A percentile compares a stretch with the other conserved stretches of the same genome.
phyloP scores from a whole-genome alignment of 192 early-diverging fungal genomes.

The Irineochytrium annulatum region DNA sequence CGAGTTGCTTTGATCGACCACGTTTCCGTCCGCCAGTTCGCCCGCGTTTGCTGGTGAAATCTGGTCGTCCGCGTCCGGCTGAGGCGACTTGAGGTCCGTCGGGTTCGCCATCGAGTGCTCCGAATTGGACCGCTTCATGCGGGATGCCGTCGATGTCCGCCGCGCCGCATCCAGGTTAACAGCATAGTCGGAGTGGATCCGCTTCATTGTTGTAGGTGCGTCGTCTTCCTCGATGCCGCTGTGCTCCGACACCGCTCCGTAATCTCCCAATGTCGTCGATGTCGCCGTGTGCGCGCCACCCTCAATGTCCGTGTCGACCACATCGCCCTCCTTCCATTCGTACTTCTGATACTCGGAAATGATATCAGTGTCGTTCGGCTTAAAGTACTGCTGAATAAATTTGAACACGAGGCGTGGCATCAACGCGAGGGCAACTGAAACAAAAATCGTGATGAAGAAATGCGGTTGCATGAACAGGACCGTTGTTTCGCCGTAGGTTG shows the following conservation, averaged over 20 bases:
- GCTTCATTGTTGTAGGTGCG: conserved; percentile 6
- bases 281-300: neutral
- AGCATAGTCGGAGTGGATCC: conserved; percentile 15
- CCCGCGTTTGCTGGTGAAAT: no score
- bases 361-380: conserved; percentile 45
- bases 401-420: conserved; percentile 65
- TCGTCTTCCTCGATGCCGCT: neutral
- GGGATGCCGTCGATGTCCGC: neutral
- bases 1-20: no score
- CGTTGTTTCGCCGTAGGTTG: conserved; percentile 66
- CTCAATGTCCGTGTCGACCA: conserved; percentile 14
- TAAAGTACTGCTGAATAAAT: conserved; percentile 50
- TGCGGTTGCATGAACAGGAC: conserved; percentile 58
- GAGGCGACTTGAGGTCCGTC: no score
- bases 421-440: conserved; percentile 68
- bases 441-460: conserved; percentile 72
- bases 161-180: neutral
- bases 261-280: conserved; percentile 1
- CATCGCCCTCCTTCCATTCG: conserved; percentile 30
- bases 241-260: no score
- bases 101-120: no score
- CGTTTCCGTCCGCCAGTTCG: no score
- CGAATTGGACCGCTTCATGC: no score
- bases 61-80: no score
- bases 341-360: conserved; percentile 42